Base-by-base conservation (phyloP, 2,329 filamentous ascomycete genomes). In the Ceratocystis alfenasii region DNA sequence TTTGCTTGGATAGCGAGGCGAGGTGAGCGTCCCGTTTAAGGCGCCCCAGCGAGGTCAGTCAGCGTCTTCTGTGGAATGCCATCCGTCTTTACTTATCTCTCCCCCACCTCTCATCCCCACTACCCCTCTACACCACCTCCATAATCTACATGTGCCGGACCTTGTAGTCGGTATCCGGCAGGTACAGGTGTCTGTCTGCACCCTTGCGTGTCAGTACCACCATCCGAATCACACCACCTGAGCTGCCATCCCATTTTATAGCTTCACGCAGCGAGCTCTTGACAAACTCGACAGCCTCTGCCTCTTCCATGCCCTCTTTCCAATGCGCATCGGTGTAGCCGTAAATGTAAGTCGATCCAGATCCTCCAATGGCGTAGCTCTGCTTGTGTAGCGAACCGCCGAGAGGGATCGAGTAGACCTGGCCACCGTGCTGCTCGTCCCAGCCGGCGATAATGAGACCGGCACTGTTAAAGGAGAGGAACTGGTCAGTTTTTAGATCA, bases 241-340 rank as follows among this genome's bases (percentile, higher is more conserved):
- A 97, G 80, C 92, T 96, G 70, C 94, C 94, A 75, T 99, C 94
- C 94, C 94, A 99, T 79, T 96, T 96, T 83, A 99, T 97, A 17
- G 94, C 94, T 81, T 99, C 93, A 73, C 85, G 81, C 74, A 99
- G 80, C 41, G 94, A 87, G 61, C 86, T 88, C 80, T 96, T 96
- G 75, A 99, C 94, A 73, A 99, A 99, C 50, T 86, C 78, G 70
- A 99, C 86, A 0, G 94, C 94, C 69, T 95, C 92, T 65, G 85
- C 82, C 80, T 97, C 90, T 64, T 88, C 90, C 92, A 99, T 97
- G 70, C 85, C 85, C 78, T 97, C 94, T 75, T 82, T 86, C 94
- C 94, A 99, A 81, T 99, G 85, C 67, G 90, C 87, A 75, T 99
- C 93, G 75, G 92, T 97, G 82, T 95, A 97, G 72, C 94, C 94